Evolutionary conservation across 371 early-diverging fungal genomes (phyloP).

Genomic region (Mortierella sp.): DNA sequence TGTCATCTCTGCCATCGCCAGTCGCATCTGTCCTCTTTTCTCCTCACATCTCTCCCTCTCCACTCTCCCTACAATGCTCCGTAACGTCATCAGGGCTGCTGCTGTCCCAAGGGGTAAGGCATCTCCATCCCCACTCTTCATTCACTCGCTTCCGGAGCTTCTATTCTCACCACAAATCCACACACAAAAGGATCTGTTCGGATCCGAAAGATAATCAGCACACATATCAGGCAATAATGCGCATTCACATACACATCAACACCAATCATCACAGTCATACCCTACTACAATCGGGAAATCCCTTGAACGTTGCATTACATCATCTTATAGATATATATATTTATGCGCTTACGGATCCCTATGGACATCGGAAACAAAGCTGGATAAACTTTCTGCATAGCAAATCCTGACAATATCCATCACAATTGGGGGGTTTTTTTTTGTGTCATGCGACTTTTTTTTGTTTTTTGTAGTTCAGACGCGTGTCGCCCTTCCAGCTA

Average conservation of each 20-base stretch:
- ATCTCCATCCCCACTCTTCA: neutral
- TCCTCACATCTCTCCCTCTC: constrained; percentile 18
- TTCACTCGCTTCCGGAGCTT: neutral
- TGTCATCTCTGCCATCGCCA: constrained; percentile 19
- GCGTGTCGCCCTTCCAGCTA: constrained; percentile 46
- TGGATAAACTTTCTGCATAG: neutral
- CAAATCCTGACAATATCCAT: neutral
- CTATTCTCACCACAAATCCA: neutral
- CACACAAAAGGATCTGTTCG: neutral
- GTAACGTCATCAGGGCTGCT: constrained; percentile 50
- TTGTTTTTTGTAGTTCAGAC: constrained; percentile 41
- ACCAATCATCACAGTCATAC: neutral
- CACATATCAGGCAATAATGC: neutral
- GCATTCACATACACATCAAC: neutral
- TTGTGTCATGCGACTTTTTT: neutral
- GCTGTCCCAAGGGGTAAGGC: constrained; percentile 55
- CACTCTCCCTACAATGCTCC: constrained; percentile 38
- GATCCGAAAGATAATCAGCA: neutral
- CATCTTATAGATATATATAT: neutral
- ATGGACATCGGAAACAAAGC: neutral
- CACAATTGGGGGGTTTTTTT: too few species aligned
- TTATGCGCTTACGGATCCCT: neutral
- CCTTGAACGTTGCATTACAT: neutral
- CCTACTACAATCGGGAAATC: neutral
- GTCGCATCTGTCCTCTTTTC: neutral